phyloP scores from a whole-genome alignment of 352 stramenopile genomes.

The Phytophthora boehmeriae region DNA sequence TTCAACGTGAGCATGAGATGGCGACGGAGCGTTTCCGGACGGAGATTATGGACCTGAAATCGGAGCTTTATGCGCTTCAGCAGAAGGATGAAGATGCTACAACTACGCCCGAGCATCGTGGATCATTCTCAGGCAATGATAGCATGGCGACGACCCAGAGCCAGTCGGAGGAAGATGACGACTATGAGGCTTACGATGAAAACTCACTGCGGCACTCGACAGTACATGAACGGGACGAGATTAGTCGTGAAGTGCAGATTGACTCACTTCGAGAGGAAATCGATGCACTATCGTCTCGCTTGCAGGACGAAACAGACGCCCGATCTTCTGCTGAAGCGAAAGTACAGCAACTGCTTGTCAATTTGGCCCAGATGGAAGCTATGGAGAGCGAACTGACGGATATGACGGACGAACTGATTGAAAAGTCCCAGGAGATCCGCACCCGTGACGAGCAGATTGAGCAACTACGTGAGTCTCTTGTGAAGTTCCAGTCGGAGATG shows the following conservation, averaged over 20 bases:
- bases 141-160: conserved; percentile 40
- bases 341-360: conserved; percentile 59
- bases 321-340: conserved; percentile 64
- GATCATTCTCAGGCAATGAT: conserved; percentile 33
- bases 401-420: conserved; percentile 82
- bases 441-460: conserved; percentile 70
- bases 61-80: conserved; percentile 77
- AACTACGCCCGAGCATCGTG: conserved; percentile 13
- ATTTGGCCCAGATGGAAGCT: conserved; percentile 63
- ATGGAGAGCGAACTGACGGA: conserved; percentile 81
- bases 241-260: conserved; percentile 68
- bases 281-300: conserved; percentile 56
- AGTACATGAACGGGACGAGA: conserved; percentile 62
- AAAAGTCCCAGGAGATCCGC: conserved; percentile 73
- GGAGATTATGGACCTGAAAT: conserved; percentile 88
- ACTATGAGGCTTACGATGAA: conserved; percentile 42
- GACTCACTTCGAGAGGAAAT: conserved; percentile 73
- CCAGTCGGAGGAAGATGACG: conserved; percentile 41
- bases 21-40: conserved; percentile 78
- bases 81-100: conserved; percentile 57
- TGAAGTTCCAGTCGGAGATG: conserved; percentile 56
- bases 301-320: conserved; percentile 72
- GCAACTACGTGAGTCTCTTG: conserved; percentile 46
- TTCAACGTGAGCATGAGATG: conserved; percentile 80
- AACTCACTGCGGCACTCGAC: conserved; percentile 54